A percentile compares a stretch with the other conserved stretches of the same genome.
These are phyloP conservation scores for Penicillium brasilianum DNA, from an alignment of 2,329 filamentous ascomycete species.

Conservation along the genomic window DNA sequence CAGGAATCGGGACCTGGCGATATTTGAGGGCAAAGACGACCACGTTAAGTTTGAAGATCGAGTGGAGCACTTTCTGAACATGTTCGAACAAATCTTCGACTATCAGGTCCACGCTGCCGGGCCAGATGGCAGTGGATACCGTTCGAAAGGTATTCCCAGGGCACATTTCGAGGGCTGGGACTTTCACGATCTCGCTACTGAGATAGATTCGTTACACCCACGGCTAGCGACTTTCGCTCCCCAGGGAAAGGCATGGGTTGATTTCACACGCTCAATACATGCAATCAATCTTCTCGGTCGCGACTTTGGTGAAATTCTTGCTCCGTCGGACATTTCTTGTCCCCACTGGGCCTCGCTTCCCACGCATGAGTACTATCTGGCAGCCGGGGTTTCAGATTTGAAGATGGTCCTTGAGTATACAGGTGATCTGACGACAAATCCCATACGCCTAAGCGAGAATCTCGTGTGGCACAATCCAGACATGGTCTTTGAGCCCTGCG, in stretches of 20 bases:
- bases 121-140: slow-evolving; percentile 1
- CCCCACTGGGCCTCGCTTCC: slow-evolving; percentile 35
- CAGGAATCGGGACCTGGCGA: background rate
- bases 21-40: slow-evolving; percentile 16
- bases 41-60: slow-evolving; percentile 29
- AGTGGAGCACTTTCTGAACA: slow-evolving; percentile 34
- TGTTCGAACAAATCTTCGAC: slow-evolving; percentile 37
- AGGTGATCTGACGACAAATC: slow-evolving; percentile 24
- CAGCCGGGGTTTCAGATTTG: slow-evolving; percentile 33
- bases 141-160: slow-evolving; percentile 8
- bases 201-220: slow-evolving; percentile 30
- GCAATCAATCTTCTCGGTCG: slow-evolving; percentile 34
- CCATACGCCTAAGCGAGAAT: background rate
- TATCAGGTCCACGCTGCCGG: slow-evolving; percentile 23
- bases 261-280: slow-evolving; percentile 36
- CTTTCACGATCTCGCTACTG: slow-evolving; percentile 30
- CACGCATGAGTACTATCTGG: slow-evolving; percentile 36
- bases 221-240: slow-evolving; percentile 22
- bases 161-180: slow-evolving; percentile 39
- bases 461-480: slow-evolving; percentile 1
- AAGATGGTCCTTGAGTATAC: slow-evolving; percentile 35
- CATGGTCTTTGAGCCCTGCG: background rate
- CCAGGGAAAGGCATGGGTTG: slow-evolving; percentile 36
- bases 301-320: slow-evolving; percentile 33
- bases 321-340: slow-evolving; percentile 26